phyloP scores from a whole-genome alignment of 2,329 filamentous ascomycete species.

The Exserohilum turcica region DNA sequence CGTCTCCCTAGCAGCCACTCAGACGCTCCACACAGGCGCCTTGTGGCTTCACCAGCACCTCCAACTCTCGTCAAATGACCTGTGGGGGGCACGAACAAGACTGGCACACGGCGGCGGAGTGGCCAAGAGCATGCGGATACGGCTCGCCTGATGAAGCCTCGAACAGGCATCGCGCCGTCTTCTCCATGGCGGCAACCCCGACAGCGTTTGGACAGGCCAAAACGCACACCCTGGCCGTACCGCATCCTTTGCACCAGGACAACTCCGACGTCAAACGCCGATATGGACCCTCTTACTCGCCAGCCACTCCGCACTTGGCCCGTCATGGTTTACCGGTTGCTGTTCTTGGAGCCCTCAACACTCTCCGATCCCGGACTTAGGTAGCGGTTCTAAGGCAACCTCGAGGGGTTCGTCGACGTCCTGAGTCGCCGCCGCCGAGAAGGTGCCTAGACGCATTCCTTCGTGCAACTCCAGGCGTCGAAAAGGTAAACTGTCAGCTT shows the following conservation, averaged over 20 bases:
- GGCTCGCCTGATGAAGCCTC: background rate
- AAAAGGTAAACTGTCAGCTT: background rate
- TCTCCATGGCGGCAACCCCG: constrained; percentile 8
- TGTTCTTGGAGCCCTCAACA: background rate
- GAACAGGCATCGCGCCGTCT: background rate
- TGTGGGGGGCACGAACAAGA: constrained; percentile 3
- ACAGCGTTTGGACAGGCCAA: constrained; percentile 7
- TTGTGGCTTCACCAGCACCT: background rate
- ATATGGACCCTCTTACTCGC: constrained; percentile 2
- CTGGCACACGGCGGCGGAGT: constrained; percentile 3
- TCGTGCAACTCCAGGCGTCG: background rate
- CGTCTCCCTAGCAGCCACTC: background rate
- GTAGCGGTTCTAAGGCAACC: background rate
- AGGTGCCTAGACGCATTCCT: constrained; percentile 1
- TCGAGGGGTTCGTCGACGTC: background rate
- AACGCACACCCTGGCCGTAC: constrained; percentile 4
- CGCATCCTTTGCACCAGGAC: constrained; percentile 8
- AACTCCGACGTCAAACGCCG: constrained; percentile 3
- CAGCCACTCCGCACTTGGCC: background rate
- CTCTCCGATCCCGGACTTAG: background rate
- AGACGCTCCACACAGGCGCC: background rate
- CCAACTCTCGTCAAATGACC: background rate
- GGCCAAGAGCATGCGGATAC: constrained; percentile 1
- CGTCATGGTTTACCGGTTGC: background rate
- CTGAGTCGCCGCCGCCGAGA: background rate